Evolutionary conservation across 1,284 basidiomycete genomes (phyloP).

Genomic region (Trametes hirsuta): DNA sequence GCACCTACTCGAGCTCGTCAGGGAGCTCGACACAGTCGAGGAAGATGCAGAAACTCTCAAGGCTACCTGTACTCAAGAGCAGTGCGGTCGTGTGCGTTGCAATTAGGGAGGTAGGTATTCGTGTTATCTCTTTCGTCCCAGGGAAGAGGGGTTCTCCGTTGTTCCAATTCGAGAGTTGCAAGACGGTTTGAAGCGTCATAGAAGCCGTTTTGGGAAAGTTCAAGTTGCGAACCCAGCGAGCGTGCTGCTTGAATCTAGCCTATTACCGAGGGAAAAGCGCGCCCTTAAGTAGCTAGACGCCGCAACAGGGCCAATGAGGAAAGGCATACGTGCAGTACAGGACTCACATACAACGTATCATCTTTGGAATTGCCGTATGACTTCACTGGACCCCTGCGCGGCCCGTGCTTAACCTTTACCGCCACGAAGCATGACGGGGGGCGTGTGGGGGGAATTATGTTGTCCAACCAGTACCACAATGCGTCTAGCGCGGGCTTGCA

Average conservation of each 20-base stretch:
- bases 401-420: background rate
- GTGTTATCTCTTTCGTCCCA: background rate
- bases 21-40: slow-evolving; percentile 3
- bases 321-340: background rate
- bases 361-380: background rate
- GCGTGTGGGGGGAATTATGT: background rate
- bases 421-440: background rate
- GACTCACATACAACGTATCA: slow-evolving; percentile 1
- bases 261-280: background rate
- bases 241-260: background rate
- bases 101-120: background rate
- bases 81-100: background rate
- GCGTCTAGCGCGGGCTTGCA: slow-evolving; percentile 1
- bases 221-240: background rate
- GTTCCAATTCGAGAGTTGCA: slow-evolving; percentile 2
- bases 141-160: background rate
- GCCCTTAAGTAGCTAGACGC: background rate
- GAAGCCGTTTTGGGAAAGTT: background rate
- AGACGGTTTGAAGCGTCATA: slow-evolving; percentile 3
- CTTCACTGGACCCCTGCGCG: background rate
- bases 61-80: background rate
- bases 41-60: slow-evolving; percentile 1
- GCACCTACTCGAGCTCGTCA: background rate
- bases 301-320: too few species aligned
- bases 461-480: background rate